A percentile compares a stretch with the other conserved stretches of the same genome.
phyloP scores from a whole-genome alignment of 352 stramenopile species.

The Pythium grandisporangium region DNA sequence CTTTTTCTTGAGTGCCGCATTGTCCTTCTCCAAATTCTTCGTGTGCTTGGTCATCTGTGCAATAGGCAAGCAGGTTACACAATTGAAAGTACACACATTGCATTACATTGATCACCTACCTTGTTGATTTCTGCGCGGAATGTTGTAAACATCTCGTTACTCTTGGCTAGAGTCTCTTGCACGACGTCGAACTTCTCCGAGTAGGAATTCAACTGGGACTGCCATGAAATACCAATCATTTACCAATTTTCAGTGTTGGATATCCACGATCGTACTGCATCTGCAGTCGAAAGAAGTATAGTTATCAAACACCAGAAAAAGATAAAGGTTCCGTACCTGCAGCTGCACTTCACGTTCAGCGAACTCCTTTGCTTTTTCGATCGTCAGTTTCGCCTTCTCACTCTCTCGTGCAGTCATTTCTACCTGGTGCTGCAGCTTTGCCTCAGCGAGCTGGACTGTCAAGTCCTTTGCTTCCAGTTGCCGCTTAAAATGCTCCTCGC shows the following conservation, averaged over 20 bases:
- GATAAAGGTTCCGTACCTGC: too few species aligned
- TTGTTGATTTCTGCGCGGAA: constrained; percentile 85
- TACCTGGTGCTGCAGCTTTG: constrained; percentile 71
- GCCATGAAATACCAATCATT: background rate
- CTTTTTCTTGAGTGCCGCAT: constrained; percentile 69
- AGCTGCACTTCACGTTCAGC: constrained; percentile 64
- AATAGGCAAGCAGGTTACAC: too few species aligned
- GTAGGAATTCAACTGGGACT: constrained; percentile 71
- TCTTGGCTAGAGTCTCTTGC: constrained; percentile 79
- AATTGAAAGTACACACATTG: too few species aligned
- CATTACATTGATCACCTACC: too few species aligned
- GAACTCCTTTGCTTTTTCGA: constrained; percentile 79
- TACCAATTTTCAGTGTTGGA: too few species aligned
- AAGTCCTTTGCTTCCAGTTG: constrained; percentile 81
- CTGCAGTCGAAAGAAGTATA: too few species aligned
- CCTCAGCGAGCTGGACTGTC: constrained; percentile 68
- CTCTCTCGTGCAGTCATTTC: constrained; percentile 61
- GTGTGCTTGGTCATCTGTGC: constrained; percentile 69
- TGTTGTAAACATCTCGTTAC: constrained; percentile 79
- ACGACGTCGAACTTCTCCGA: constrained; percentile 82
- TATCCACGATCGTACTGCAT: too few species aligned
- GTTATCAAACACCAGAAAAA: too few species aligned
- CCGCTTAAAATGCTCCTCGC: constrained; percentile 78
- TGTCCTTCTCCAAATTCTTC: constrained; percentile 86
- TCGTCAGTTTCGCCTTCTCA: constrained; percentile 61